Evolutionary conservation across 352 stramenopile species (phyloP), one percentile per base, ranked within the genome.

Genomic region (Phytophthora litchii): DNA sequence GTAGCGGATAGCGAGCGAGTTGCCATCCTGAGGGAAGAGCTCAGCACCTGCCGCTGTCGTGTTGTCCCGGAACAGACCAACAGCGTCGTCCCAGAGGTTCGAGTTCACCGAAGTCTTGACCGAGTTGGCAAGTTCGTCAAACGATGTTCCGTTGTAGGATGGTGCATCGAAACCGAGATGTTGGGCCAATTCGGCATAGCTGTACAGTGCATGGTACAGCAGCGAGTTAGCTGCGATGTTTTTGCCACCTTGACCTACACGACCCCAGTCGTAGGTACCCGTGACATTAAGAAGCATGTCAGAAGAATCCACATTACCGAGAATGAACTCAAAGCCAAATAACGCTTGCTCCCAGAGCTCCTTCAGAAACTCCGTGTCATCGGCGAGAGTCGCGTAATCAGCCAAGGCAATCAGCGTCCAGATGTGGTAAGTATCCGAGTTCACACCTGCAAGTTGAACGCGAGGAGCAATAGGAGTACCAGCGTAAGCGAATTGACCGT

Each of bases 341-440:
- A 70, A 36, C 0, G 56, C 54, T 53, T 74, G 60, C 4, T 58
- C 57, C 69, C 64, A 80, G 25, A 67, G 21, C 4, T 54, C 46
- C 23, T 37, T 17, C 8, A 66, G 23, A 14, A 66, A 49, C 5
- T 48, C 55, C 9, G 42, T 67, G 40, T 77, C 55, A 9, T 54
- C 71, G 4, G 50, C 58, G 4, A 77, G 40, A 1, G 8, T 42
- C n/a, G 64, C 48, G 36, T 80, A 77, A 32, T 80, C 67, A 1
- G 54, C 59, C n/a, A 80, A 23, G 13, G 59, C 54, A 17, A 80
- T 80, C 4, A 80, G 46, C 16, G 63, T 75, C 71, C 71, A 77
- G 11, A 80, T 44, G 25, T 80, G 71, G 21, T 80, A 80, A 10
- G 71, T 80, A 36, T 74, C 68, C 3, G 71, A 77, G 47, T 67